Evolutionary conservation across 768 basidiomycete species (phyloP).

Genomic region (Podaxis mareebaensis): DNA sequence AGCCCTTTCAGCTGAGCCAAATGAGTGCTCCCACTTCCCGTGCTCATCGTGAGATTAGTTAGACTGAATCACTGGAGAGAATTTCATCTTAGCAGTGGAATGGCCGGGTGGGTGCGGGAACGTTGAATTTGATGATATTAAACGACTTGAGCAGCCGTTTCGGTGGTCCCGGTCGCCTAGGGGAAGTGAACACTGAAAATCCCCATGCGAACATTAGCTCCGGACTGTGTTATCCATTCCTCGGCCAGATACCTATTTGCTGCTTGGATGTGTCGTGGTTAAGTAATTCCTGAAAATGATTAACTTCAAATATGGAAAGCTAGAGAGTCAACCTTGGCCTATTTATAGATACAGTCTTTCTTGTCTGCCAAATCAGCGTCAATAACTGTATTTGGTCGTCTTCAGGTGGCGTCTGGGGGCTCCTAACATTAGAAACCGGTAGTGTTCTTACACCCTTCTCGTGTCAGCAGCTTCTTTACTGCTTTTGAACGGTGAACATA

Average conservation of each 20-base stretch:
- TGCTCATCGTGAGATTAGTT: constrained; percentile 6
- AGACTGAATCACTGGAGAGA: neutral
- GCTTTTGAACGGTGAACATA: neutral
- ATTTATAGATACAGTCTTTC: constrained; percentile 8
- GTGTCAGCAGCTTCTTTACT: constrained; percentile 6
- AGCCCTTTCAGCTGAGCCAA: neutral
- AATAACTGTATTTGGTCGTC: neutral
- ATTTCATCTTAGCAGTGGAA: neutral
- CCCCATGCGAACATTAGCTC: neutral
- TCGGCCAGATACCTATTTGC: neutral
- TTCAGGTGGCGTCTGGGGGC: constrained; percentile 1
- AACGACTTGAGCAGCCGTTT: neutral
- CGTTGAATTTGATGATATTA: neutral
- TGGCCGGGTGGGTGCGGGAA: neutral
- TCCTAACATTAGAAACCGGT: constrained; percentile 9
- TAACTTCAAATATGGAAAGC: constrained; percentile 8
- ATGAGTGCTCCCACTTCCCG: neutral
- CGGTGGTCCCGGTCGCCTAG: neutral
- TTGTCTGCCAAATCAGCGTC: neutral
- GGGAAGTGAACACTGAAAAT: neutral
- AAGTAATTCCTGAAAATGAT: constrained; percentile 2
- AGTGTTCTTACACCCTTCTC: neutral
- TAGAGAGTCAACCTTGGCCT: neutral
- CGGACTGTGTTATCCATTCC: neutral
- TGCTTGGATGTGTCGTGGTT: neutral